phyloP scores from a whole-genome alignment of 352 stramenopile genomes.

The Pythium plurisporium region DNA sequence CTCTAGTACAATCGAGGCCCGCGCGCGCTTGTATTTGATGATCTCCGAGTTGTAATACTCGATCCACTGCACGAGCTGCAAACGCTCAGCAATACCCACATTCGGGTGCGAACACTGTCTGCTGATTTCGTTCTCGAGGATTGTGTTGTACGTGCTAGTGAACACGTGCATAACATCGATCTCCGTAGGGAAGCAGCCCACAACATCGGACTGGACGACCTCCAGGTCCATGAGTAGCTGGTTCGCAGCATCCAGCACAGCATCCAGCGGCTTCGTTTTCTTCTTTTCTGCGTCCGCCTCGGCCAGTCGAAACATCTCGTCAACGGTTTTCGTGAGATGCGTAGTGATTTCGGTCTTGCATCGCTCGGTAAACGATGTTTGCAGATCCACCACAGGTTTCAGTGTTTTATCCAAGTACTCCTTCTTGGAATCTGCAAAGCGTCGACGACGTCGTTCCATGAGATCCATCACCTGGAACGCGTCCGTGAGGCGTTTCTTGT shows the following conservation, averaged over 20 bases:
- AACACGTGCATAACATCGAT: constrained; percentile 83
- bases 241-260: constrained; percentile 58
- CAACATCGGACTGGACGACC: constrained; percentile 70
- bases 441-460: constrained; percentile 61
- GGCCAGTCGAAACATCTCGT: constrained; percentile 60
- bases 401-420: constrained; percentile 72
- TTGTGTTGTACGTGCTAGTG: constrained; percentile 67
- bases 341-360: constrained; percentile 64
- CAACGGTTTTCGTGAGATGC: constrained; percentile 43
- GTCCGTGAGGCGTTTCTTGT: constrained; percentile 54
- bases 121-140: constrained; percentile 65
- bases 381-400: constrained; percentile 37
- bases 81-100: constrained; percentile 61
- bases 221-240: constrained; percentile 78
- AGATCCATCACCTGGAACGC: constrained; percentile 74
- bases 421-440: constrained; percentile 48
- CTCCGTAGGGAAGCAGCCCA: constrained; percentile 60
- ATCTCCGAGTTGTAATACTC: constrained; percentile 87
- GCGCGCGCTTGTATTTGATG: constrained; percentile 75
- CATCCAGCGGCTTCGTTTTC: constrained; percentile 57
- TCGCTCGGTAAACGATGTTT: constrained; percentile 38
- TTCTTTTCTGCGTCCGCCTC: constrained; percentile 44
- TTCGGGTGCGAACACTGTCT: constrained; percentile 54
- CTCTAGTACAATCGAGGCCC: constrained; percentile 61
- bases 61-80: constrained; percentile 86